Evolutionary conservation across 2,329 filamentous ascomycete genomes (phyloP).

Genomic region (Pezicula neosporulosa): DNA sequence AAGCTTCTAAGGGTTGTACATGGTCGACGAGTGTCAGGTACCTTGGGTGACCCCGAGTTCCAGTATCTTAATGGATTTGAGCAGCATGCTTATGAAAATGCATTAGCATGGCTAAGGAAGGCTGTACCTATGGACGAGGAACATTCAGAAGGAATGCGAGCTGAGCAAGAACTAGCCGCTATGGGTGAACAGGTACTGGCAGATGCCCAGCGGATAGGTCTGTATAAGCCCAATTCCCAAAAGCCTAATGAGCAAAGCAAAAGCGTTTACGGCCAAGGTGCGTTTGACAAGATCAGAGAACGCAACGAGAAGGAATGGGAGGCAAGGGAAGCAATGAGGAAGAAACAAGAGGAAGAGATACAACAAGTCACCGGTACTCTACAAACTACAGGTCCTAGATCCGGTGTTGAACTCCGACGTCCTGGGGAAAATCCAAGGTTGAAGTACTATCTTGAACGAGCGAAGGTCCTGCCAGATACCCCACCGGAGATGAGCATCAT

Average conservation of each 20-base stretch:
- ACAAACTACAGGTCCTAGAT: conserved; percentile 12
- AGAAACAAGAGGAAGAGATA: conserved; percentile 33
- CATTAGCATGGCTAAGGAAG: conserved; percentile 52
- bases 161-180: conserved; percentile 57
- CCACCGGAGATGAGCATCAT: conserved; percentile 49
- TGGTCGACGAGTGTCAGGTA: conserved; percentile 60
- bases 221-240: conserved; percentile 24
- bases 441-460: conserved; percentile 34
- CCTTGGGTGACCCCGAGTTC: conserved; percentile 55
- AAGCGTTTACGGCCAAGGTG: conserved; percentile 55
- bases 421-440: conserved; percentile 22
- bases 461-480: conserved; percentile 46
- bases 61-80: conserved; percentile 14
- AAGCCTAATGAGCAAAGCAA: conserved; percentile 5
- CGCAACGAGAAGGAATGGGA: conserved; percentile 42
- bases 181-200: conserved; percentile 39
- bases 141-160: conserved; percentile 55
- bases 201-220: conserved; percentile 23
- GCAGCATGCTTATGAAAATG: conserved; percentile 37
- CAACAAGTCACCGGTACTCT: conserved; percentile 22
- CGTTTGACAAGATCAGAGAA: conserved; percentile 54
- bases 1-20: conserved; percentile 55
- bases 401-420: conserved; percentile 22
- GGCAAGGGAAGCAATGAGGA: conserved; percentile 41
- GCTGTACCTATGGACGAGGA: conserved; percentile 56